Evolutionary conservation across 2,329 filamentous ascomycete species (phyloP).

Genomic region (Cercospora zeae-maydis): DNA sequence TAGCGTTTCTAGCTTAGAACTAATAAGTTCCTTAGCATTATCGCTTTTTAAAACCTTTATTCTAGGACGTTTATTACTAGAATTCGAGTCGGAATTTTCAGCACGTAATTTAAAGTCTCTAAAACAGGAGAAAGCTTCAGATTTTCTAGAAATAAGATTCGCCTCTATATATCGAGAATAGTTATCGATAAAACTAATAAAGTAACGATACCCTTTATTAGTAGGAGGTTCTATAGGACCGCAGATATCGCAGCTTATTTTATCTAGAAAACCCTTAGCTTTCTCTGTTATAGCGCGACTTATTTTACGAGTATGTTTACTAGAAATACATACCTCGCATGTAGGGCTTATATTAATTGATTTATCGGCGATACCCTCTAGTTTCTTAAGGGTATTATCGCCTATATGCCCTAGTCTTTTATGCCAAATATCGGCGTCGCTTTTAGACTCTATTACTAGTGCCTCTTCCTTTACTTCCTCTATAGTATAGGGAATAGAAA

Average conservation of each 20-base stretch:
- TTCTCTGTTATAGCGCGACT: not conserved
- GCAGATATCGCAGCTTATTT: conserved; percentile 11
- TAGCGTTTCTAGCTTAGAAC: no score
- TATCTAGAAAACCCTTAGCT: conserved; percentile 11
- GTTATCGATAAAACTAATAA: conserved; percentile 15
- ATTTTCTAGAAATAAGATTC: conserved; percentile 8
- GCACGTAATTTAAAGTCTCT: not conserved
- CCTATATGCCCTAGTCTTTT: conserved; percentile 11
- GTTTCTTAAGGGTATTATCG: not conserved
- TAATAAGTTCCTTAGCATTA: conserved; percentile 8
- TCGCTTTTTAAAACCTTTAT: conserved; percentile 13
- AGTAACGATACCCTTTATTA: conserved; percentile 7
- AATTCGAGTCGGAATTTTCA: not conserved
- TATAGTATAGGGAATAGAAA: not conserved
- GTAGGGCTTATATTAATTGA: not conserved
- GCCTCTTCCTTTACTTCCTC: not conserved
- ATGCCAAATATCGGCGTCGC: conserved; percentile 5
- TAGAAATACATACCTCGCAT: conserved; percentile 5
- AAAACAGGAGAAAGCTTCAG: conserved; percentile 8
- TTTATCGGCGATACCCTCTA: not conserved
- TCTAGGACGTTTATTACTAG: conserved; percentile 7
- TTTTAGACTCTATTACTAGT: conserved; percentile 2
- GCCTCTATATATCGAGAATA: conserved; percentile 11
- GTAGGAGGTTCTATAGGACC: conserved; percentile 10
- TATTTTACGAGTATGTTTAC: conserved; percentile 10